phyloP scores from a whole-genome alignment of 805 yeast species.

The Wickerhamiella occidentalis region DNA sequence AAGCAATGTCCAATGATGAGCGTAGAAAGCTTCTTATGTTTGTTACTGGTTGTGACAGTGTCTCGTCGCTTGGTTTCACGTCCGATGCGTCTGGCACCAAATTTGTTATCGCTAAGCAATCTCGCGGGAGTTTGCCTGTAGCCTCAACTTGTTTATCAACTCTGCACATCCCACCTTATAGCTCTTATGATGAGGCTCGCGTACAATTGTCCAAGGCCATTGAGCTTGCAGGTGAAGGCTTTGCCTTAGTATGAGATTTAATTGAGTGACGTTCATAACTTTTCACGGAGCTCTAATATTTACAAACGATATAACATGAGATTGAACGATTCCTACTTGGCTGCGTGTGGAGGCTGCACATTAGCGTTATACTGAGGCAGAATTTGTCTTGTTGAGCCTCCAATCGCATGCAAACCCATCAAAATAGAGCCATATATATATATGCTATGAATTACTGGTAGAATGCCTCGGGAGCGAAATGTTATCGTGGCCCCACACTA shows the following conservation, averaged over 20 bases:
- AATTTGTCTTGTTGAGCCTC: too few relatives aligned
- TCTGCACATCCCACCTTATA: background rate
- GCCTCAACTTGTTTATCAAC: constrained; percentile 1
- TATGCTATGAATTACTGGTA: too few relatives aligned
- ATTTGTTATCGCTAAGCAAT: background rate
- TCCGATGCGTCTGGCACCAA: background rate
- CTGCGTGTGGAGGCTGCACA: too few relatives aligned
- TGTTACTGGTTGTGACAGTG: constrained; percentile 60
- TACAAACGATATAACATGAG: too few relatives aligned
- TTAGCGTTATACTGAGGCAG: too few relatives aligned
- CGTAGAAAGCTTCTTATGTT: constrained; percentile 90
- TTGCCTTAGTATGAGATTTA: background rate
- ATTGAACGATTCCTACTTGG: too few relatives aligned
- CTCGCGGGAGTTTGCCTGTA: background rate
- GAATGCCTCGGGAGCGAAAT: too few relatives aligned
- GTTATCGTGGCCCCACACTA: too few relatives aligned
- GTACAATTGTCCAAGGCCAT: background rate
- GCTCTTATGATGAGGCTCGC: background rate
- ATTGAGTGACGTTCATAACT: too few relatives aligned
- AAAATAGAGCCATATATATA: too few relatives aligned
- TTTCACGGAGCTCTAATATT: too few relatives aligned
- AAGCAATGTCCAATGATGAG: constrained; percentile 92
- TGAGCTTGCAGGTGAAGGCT: background rate
- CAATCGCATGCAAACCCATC: too few relatives aligned
- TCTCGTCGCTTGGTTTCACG: background rate